Base-by-base conservation (phyloP, 1,139 yeast genomes). In the Blastobotrys apis region DNA sequence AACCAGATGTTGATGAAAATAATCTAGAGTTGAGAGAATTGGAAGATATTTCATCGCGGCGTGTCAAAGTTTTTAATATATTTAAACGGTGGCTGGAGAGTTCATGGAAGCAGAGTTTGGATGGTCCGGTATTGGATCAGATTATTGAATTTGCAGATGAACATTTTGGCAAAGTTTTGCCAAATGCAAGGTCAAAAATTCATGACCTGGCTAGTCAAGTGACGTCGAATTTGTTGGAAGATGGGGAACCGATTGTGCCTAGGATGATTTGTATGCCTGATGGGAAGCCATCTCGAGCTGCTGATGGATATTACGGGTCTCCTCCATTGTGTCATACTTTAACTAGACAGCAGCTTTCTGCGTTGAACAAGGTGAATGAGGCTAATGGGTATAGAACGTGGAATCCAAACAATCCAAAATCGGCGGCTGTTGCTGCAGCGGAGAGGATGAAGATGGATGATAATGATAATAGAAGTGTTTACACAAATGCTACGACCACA, bases 81-180 rank as follows among this genome's bases (percentile, higher is more conserved):
- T 78, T 87, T 56, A 84, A 79, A 57, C 68, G 80, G 41, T 90
- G 97, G 97, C 66, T 88, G 64, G 94, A 86, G 63, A 81, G 92
- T 43, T 87, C 83, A 60, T 90, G 96, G 96, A 77, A 79, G 53
- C 77, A 73, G 45, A 72, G 75, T 27, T 56, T 68, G 12, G 96
- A 87, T 59, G 76, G 74, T 50, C 68, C 65, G 20, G 69, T 80
- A 27, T 64, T 88, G 38, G 78, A 92, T 9, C 80, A 87, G 0
- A 66, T 87, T 57, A 72, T 84, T 33, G 83, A 83, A 58, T 83
- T 87, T 57, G 81, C 85, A 59, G 84, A 84, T 62, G 92, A 84
- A 9, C 46, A 54, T 27, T 50, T 56, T 32, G 44, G 41, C 33
- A 49, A 49, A 29, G 40, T 48, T 23, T 40, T 48, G 27, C 55